Evolutionary conservation across 2,329 filamentous ascomycete genomes (phyloP).

Genomic region (Paraphoma sp.): DNA sequence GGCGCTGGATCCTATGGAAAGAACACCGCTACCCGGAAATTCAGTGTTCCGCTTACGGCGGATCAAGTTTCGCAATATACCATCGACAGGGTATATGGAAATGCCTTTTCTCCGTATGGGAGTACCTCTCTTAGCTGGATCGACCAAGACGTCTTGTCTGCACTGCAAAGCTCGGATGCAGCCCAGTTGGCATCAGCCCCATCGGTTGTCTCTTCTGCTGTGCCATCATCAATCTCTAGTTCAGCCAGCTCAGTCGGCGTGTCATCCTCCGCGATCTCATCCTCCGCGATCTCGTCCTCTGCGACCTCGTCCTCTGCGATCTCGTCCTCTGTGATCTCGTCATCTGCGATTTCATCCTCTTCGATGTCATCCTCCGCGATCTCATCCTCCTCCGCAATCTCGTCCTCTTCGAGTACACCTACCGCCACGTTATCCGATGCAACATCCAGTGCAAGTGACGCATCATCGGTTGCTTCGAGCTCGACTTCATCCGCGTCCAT

Average conservation of each 20-base stretch:
- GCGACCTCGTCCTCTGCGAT: constrained; percentile 8
- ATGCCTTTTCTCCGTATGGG: constrained; percentile 42
- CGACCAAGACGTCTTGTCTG: constrained; percentile 42
- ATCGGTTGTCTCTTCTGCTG: constrained; percentile 11
- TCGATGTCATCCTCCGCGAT: too few relatives aligned
- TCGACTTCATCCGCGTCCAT: constrained; percentile 2
- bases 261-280: neutral
- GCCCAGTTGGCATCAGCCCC: constrained; percentile 17
- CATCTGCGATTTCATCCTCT: too few relatives aligned
- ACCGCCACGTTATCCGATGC: neutral
- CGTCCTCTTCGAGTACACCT: neutral
- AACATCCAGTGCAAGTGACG: neutral
- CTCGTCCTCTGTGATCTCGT: neutral
- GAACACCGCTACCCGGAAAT: constrained; percentile 44
- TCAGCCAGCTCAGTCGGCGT: too few relatives aligned
- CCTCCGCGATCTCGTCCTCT: neutral
- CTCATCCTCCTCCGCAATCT: too few relatives aligned
- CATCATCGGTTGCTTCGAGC: neutral
- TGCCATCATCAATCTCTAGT: too few relatives aligned
- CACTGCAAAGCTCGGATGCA: constrained; percentile 41
- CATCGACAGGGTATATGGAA: constrained; percentile 43
- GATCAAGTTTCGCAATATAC: constrained; percentile 45
- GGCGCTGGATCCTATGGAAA: constrained; percentile 51
- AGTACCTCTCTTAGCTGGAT: constrained; percentile 48
- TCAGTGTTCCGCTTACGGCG: constrained; percentile 43